Percentiles rank a stretch among this genome's conserved stretches.
These are phyloP conservation scores for Mycena epipterygia DNA, from an alignment of 768 basidiomycete genomes.

Conservation along the genomic window DNA sequence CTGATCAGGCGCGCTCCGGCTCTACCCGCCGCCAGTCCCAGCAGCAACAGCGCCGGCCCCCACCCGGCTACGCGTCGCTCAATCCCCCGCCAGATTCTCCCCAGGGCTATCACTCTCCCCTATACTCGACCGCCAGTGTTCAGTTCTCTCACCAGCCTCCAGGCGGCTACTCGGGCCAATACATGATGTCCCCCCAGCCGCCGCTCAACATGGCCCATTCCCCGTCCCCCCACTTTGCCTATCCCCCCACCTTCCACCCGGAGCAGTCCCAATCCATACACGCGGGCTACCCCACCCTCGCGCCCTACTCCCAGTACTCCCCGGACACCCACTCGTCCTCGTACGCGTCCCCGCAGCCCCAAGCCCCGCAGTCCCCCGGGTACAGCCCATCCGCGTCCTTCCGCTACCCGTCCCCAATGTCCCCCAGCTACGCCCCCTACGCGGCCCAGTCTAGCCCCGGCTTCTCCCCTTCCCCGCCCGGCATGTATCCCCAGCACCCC, in stretches of 20 bases:
- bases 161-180: constrained; percentile 58
- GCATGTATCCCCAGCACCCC: constrained; percentile 48
- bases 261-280: constrained; percentile 55
- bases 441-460: constrained; percentile 50
- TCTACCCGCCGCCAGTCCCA: constrained; percentile 28
- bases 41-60: background rate
- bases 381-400: constrained; percentile 47
- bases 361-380: constrained; percentile 44
- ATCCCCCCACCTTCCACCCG: constrained; percentile 51
- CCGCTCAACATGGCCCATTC: constrained; percentile 52
- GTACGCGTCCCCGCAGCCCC: constrained; percentile 42
- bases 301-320: constrained; percentile 42
- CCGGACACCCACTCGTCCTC: constrained; percentile 39
- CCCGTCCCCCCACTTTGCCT: constrained; percentile 49
- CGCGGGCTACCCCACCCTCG: constrained; percentile 56
- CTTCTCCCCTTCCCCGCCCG: constrained; percentile 50
- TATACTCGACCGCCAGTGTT: constrained; percentile 17
- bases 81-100: constrained; percentile 12
- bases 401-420: constrained; percentile 49
- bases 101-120: constrained; percentile 7
- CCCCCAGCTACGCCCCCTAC: constrained; percentile 47
- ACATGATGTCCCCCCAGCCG: constrained; percentile 61
- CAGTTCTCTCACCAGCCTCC: constrained; percentile 47
- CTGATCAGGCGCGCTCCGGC: too few species aligned
- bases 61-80: constrained; percentile 6